A percentile compares a stretch with the other conserved stretches of the same genome.
Conservation (phyloP, 129 eudicot genomes). For the Kitagawia praeruptora region DNA sequence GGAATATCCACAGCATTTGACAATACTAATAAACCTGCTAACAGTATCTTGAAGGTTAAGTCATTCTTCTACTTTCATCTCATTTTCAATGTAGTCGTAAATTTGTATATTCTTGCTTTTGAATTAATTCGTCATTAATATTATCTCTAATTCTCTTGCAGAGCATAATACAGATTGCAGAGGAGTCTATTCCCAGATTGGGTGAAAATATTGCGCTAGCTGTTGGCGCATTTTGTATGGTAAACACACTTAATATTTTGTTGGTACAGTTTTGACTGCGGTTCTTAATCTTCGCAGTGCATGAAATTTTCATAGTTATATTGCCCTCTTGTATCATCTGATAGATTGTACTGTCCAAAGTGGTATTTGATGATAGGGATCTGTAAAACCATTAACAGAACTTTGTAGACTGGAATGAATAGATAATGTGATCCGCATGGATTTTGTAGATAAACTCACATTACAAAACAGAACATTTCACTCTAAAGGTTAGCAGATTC, state of each 20-base stretch:
- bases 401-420: neutral
- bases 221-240: slow-evolving; percentile 84
- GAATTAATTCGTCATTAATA: neutral
- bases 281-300: neutral
- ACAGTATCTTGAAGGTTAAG: slow-evolving; percentile 67
- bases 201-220: slow-evolving; percentile 91
- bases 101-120: neutral
- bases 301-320: neutral
- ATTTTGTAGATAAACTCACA: neutral
- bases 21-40: slow-evolving; percentile 61
- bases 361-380: neutral
- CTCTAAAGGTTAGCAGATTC: neutral
- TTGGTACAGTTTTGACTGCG: neutral
- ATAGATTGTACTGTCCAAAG: neutral
- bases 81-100: neutral
- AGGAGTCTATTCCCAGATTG: slow-evolving; percentile 73
- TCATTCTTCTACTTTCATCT: slow-evolving; percentile 12
- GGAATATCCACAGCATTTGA: slow-evolving; percentile 32
- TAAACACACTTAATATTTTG: slow-evolving; percentile 18
- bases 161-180: slow-evolving; percentile 56
- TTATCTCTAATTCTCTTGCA: slow-evolving; percentile 23
- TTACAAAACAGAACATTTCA: neutral
- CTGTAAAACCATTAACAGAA: neutral
- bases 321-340: neutral
- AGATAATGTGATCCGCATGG: neutral